Conservation (phyloP, 2,329 filamentous ascomycete species). For the Fusarium sp. region DNA sequence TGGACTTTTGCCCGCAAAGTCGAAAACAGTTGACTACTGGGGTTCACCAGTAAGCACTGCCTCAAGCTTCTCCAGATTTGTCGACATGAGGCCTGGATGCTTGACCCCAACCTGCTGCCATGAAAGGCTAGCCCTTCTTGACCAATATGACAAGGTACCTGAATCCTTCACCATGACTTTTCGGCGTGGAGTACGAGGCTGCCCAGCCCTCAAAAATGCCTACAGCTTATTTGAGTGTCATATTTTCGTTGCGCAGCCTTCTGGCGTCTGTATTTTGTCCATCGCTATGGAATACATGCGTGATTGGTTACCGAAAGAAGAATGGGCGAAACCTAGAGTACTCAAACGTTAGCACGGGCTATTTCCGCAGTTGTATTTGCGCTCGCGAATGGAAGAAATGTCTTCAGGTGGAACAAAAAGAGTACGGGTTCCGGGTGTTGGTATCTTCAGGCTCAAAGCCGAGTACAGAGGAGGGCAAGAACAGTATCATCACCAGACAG, state of each 20-base stretch:
- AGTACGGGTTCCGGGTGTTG: neutral
- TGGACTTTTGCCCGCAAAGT: too few relatives aligned
- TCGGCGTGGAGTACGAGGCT: neutral
- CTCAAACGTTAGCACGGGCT: neutral
- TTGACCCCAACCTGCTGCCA: neutral
- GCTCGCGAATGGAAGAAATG: neutral
- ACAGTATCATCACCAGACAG: neutral
- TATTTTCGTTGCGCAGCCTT: neutral
- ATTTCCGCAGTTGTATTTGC: neutral
- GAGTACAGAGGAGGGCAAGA: neutral
- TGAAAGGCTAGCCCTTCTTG: too few relatives aligned
- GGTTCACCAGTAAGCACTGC: neutral
- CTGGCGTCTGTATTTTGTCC: neutral
- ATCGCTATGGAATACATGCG: neutral
- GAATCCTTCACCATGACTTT: neutral
- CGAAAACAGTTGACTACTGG: neutral
- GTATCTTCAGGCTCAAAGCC: accelerated
- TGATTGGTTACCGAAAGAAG: neutral
- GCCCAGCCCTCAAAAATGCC: too few relatives aligned
- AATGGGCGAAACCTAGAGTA: neutral
- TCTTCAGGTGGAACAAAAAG: neutral
- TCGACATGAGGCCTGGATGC: neutral
- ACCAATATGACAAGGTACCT: neutral
- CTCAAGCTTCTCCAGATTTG: neutral
- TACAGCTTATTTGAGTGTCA: neutral